Evolutionary conservation across 2,329 filamentous ascomycete species (phyloP).

Genomic region (Sclerotiophoma versabilis): DNA sequence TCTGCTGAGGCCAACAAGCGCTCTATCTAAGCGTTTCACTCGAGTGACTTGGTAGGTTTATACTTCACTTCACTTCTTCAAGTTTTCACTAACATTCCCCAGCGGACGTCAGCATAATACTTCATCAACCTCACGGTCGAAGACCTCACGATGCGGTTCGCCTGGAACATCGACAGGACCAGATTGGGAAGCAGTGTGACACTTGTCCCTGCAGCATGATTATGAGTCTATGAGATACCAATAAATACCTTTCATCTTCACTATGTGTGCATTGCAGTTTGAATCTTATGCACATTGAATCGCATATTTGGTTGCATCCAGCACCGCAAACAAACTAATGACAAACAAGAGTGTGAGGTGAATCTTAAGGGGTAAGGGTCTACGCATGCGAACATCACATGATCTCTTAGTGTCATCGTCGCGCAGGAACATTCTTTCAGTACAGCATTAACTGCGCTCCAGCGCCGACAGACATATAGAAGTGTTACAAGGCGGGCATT

Average conservation of each 20-base stretch:
- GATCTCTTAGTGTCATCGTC: no score
- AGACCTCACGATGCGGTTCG: conserved; percentile 13
- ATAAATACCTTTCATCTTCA: conserved; percentile 30
- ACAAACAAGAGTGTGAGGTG: no score
- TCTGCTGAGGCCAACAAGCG: conserved; percentile 60
- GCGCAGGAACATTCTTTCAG: no score
- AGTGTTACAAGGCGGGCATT: no score
- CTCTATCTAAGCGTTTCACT: conserved; percentile 32
- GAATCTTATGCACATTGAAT: not conserved
- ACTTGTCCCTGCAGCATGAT: conserved; percentile 21
- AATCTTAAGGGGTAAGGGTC: no score
- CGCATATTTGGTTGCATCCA: no score
- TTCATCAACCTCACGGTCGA: conserved; percentile 3
- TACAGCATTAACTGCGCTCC: no score
- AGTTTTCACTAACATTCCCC: not conserved
- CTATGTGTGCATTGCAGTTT: not conserved
- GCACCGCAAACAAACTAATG: no score
- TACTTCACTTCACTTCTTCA: no score
- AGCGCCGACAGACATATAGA: no score
- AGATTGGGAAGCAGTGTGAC: conserved; percentile 16
- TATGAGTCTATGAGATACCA: conserved; percentile 38
- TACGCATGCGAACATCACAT: no score
- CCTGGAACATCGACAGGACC: conserved; percentile 13
- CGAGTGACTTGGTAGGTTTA: conserved; percentile 13
- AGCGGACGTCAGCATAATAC: conserved; percentile 15